Conservation (phyloP, 805 yeast genomes). For the Priceomyces fermenticarens region DNA sequence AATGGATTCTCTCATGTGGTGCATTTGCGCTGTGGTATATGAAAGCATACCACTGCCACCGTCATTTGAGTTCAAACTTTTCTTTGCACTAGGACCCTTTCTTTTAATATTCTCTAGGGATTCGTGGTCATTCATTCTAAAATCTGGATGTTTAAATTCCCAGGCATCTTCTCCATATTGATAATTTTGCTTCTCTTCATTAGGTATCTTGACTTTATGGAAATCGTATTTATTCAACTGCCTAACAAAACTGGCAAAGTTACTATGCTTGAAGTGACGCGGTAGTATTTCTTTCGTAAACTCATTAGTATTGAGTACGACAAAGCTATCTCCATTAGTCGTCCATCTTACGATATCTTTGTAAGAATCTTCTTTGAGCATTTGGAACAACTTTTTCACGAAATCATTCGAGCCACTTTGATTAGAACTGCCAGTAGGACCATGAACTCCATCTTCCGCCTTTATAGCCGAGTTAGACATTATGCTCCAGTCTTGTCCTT, state of each 20-base stretch:
- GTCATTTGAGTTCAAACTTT: constrained; percentile 15
- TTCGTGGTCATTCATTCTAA: constrained; percentile 70
- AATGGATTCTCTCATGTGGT: constrained; percentile 27
- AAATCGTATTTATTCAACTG: constrained; percentile 96
- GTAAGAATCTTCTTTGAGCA: constrained; percentile 81
- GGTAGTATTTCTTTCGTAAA: constrained; percentile 89
- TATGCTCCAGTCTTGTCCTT: too few relatives aligned
- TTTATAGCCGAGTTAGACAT: too few relatives aligned
- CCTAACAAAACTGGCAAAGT: constrained; percentile 93
- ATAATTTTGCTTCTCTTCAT: constrained; percentile 50
- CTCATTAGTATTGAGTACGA: constrained; percentile 85
- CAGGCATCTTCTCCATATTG: constrained; percentile 79
- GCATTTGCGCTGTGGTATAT: constrained; percentile 13
- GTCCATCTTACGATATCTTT: constrained; percentile 83
- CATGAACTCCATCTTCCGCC: too few relatives aligned
- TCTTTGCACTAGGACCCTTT: constrained; percentile 64
- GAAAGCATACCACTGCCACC: background rate
- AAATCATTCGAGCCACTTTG: constrained; percentile 67
- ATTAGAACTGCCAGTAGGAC: constrained; percentile 23
- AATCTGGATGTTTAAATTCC: constrained; percentile 94
- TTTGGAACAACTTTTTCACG: constrained; percentile 73
- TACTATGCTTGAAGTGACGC: constrained; percentile 89
- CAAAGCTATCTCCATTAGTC: constrained; percentile 77
- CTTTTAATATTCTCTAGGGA: constrained; percentile 84
- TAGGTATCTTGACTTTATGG: constrained; percentile 83